phyloP scores from a whole-genome alignment of 31 red algal genomes.

The Bonnemaisonia californica region DNA sequence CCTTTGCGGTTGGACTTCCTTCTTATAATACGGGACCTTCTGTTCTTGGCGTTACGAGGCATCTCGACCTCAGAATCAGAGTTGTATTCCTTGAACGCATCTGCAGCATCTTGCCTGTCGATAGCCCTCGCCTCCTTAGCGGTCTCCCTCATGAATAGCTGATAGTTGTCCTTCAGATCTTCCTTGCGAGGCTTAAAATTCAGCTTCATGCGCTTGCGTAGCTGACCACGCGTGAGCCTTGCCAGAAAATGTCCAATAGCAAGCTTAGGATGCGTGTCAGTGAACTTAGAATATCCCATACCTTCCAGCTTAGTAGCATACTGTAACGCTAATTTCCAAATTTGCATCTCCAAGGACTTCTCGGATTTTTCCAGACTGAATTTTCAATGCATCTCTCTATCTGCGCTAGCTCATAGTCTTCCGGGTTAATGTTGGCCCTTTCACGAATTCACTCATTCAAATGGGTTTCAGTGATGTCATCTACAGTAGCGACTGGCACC shows the following conservation, averaged over 20 bases:
- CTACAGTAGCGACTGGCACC: neutral
- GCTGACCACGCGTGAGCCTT: neutral
- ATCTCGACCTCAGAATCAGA: neutral
- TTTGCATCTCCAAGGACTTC: conserved; percentile 26
- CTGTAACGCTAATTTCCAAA: conserved; percentile 1
- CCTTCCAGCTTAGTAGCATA: conserved; percentile 14
- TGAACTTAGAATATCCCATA: conserved; percentile 7
- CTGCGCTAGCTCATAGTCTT: conserved; percentile 27
- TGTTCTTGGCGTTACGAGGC: neutral
- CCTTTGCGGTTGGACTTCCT: neutral
- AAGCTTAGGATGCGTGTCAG: neutral
- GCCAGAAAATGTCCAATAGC: neutral
- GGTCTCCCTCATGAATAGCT: neutral
- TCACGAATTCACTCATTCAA: conserved; percentile 11
- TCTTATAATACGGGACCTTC: neutral
- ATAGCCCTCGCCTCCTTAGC: neutral
- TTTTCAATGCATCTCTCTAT: conserved; percentile 19
- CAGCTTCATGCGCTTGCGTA: neutral
- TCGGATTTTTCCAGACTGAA: neutral
- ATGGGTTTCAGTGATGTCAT: conserved; percentile 34
- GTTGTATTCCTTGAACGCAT: neutral
- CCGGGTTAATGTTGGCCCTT: conserved; percentile 19
- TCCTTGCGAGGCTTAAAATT: neutral
- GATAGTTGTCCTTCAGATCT: neutral
- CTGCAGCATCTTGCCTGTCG: neutral